Percentiles rank a stretch among this genome's conserved stretches.
phyloP scores from a whole-genome alignment of 1,284 basidiomycete species.

The Amylostereum areolatum region DNA sequence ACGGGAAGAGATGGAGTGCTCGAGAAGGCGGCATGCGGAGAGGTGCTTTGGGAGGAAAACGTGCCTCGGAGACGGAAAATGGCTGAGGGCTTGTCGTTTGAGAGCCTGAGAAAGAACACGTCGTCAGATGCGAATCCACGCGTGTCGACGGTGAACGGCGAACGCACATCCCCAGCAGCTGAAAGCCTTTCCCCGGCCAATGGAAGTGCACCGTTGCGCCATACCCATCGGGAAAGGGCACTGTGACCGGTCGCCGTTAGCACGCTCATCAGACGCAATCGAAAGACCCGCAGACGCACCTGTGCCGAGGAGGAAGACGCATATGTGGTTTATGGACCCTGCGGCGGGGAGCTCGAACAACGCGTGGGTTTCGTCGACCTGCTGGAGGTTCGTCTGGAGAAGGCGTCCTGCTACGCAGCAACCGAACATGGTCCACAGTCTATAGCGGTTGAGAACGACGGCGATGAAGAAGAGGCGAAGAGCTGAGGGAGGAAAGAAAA shows the following conservation, averaged over 20 bases:
- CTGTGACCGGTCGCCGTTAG: conserved; percentile 24
- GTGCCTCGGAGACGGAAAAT: conserved; percentile 82
- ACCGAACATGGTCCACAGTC: conserved; percentile 51
- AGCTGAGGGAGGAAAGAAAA: no score
- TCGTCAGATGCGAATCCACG: no score
- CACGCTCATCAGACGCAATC: not conserved
- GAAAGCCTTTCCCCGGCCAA: conserved; percentile 86
- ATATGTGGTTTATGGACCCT: conserved; percentile 81
- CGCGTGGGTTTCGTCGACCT: conserved; percentile 82
- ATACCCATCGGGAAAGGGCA: conserved; percentile 85
- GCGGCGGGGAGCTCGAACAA: conserved; percentile 76
- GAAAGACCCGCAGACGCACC: conserved; percentile 35
- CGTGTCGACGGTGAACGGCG: not conserved
- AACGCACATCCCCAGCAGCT: conserved; percentile 81
- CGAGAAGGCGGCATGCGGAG: conserved; percentile 46
- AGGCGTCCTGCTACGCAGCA: conserved; percentile 73
- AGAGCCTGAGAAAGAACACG: conserved; percentile 51
- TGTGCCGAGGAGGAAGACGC: conserved; percentile 82
- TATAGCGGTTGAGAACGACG: no score
- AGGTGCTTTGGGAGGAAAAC: conserved; percentile 42
- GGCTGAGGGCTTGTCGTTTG: conserved; percentile 87
- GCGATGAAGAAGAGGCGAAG: no score
- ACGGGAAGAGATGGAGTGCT: conserved; percentile 26
- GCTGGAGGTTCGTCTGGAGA: conserved; percentile 69
- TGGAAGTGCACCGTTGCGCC: conserved; percentile 88